phyloP scores from a whole-genome alignment of 2,329 filamentous ascomycete genomes.

The Apiospora phragmitis region DNA sequence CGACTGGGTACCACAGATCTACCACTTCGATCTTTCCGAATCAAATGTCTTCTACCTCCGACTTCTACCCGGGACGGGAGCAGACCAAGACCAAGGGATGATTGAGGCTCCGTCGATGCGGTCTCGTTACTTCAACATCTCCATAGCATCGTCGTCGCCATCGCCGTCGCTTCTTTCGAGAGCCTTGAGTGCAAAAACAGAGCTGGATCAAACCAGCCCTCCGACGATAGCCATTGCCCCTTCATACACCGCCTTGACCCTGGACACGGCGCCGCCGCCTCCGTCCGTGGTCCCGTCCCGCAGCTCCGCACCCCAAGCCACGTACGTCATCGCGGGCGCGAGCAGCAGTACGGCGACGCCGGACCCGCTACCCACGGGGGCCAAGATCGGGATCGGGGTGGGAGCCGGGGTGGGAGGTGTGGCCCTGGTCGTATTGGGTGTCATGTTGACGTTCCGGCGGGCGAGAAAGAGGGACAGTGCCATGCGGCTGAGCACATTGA shows the following conservation, averaged over 20 bases:
- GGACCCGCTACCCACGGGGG: background rate
- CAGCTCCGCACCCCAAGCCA: background rate
- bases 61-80: background rate
- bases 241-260: background rate
- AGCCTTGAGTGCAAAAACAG: background rate
- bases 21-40: background rate
- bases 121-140: background rate
- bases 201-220: background rate
- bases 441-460: background rate
- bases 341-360: background rate
- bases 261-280: background rate
- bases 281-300: background rate
- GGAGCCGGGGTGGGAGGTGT: background rate
- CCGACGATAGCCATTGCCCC: background rate
- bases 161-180: background rate
- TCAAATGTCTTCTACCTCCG: background rate
- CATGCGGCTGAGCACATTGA: background rate
- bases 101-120: background rate
- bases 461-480: background rate
- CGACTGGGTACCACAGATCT: slow-evolving; percentile 10
- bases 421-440: background rate
- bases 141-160: background rate
- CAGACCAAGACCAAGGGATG: background rate
- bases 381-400: background rate
- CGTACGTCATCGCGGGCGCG: background rate